Percentiles rank a stretch among this genome's conserved stretches.
Evolutionary conservation across 2,329 filamentous ascomycete species (phyloP).

Genomic region (Colletotrichum godetiae): DNA sequence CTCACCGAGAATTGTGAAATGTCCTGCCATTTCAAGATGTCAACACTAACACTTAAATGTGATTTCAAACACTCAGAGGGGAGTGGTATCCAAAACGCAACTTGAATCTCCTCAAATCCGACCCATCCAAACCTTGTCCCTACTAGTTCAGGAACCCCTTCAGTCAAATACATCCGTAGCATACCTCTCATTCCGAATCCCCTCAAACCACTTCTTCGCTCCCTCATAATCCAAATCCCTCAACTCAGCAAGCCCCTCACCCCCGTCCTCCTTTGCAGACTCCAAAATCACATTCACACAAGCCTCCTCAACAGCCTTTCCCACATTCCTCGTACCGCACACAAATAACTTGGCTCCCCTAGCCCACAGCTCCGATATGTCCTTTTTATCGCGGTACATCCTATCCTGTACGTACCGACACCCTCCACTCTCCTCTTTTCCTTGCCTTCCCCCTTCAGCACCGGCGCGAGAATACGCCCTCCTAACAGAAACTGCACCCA

Average conservation of each 20-base stretch:
- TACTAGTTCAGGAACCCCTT: neutral
- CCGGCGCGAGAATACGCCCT: slow-evolving; percentile 62
- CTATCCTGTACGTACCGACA: slow-evolving; percentile 61
- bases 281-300: slow-evolving; percentile 37
- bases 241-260: slow-evolving; percentile 36
- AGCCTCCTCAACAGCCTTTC: slow-evolving; percentile 51
- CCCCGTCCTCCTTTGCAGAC: slow-evolving; percentile 42
- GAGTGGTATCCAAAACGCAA: neutral
- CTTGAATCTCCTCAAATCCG: neutral
- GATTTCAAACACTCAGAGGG: neutral
- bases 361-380: slow-evolving; percentile 48
- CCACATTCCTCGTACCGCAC: slow-evolving; percentile 64
- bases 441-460: neutral
- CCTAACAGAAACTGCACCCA: slow-evolving; percentile 64
- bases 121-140: neutral
- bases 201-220: slow-evolving; percentile 60
- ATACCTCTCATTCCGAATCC: slow-evolving; percentile 64
- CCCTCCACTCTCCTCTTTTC: slow-evolving; percentile 54
- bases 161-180: slow-evolving; percentile 71
- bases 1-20: too few relatives aligned
- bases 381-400: slow-evolving; percentile 46
- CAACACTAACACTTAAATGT: neutral
- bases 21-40: too few relatives aligned
- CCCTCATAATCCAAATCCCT: slow-evolving; percentile 49
- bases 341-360: slow-evolving; percentile 66